A percentile compares a stretch with the other conserved stretches of the same genome.
These are phyloP conservation scores for Nitzschia inconspicua DNA, from an alignment of 108 stramenopile genomes.

Conservation along the genomic window DNA sequence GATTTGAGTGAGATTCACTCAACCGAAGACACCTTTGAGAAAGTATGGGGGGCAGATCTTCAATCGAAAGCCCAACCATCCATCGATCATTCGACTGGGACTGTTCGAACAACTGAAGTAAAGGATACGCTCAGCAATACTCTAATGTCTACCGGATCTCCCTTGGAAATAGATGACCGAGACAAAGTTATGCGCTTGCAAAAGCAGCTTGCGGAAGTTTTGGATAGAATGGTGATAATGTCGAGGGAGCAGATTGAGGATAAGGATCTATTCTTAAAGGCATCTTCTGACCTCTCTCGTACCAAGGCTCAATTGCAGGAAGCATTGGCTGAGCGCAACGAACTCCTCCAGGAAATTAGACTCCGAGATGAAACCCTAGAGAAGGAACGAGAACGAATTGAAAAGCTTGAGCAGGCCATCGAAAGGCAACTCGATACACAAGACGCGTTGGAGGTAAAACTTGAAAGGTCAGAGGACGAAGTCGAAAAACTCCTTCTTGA, in stretches of 20 bases:
- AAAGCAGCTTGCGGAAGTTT: conserved; percentile 22
- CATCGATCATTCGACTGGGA: too few relatives aligned
- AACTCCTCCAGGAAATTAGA: not conserved
- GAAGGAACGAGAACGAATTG: conserved; percentile 6
- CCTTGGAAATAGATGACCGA: conserved; percentile 1
- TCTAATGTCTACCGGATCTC: not conserved
- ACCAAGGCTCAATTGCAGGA: conserved; percentile 11
- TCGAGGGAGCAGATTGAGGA: conserved; percentile 30
- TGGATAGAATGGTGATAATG: conserved; percentile 22
- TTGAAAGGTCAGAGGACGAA: conserved; percentile 29
- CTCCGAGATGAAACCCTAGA: conserved; percentile 7
- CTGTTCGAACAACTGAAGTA: too few relatives aligned
- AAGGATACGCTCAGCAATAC: not conserved
- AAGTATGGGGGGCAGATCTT: too few relatives aligned
- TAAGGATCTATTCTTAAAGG: conserved; percentile 24
- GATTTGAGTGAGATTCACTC: too few relatives aligned
- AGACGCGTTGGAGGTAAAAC: conserved; percentile 7
- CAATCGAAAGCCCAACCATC: too few relatives aligned
- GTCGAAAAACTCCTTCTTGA: conserved; percentile 27
- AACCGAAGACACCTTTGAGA: too few relatives aligned
- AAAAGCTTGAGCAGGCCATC: conserved; percentile 9
- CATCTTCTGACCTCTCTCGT: conserved; percentile 15
- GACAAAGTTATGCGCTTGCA: conserved; percentile 27
- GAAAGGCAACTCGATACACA: conserved; percentile 17
- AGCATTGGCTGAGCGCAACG: not conserved